Percentiles rank a stretch among this genome's conserved stretches.
phyloP scores from a whole-genome alignment of 805 yeast genomes.

The Saccharomyces jurei region DNA sequence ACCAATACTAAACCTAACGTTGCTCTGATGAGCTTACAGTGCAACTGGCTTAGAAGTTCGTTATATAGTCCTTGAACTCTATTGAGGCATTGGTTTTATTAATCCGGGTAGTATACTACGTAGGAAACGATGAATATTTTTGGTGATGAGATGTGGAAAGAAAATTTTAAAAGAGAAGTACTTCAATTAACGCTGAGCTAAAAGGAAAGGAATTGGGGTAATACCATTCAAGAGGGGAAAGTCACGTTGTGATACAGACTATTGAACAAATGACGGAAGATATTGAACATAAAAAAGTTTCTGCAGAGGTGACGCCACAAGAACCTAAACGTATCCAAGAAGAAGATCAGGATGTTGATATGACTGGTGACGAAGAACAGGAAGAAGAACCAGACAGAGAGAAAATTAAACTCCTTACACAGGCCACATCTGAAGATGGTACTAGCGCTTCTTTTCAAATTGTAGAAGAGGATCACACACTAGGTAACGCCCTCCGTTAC shows the following conservation, averaged over 20 bases:
- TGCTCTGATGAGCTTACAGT: too few relatives aligned
- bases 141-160: neutral
- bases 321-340: conserved; percentile 9
- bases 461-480: conserved; percentile 88
- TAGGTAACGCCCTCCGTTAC: conserved; percentile 89
- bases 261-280: conserved; percentile 2
- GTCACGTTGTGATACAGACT: neutral
- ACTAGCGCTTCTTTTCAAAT: conserved; percentile 92
- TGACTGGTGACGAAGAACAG: conserved; percentile 21
- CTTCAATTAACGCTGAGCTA: neutral
- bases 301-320: neutral
- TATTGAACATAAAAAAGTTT: conserved; percentile 2
- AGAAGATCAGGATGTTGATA: conserved; percentile 8
- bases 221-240: neutral
- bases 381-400: conserved; percentile 42
- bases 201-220: neutral
- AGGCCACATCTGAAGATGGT: conserved; percentile 90
- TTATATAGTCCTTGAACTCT: too few relatives aligned
- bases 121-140: neutral
- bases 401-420: conserved; percentile 53
- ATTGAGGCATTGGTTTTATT: too few relatives aligned
- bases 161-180: neutral
- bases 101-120: neutral
- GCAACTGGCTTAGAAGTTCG: too few relatives aligned
- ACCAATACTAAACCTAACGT: too few relatives aligned